phyloP scores from a whole-genome alignment of 768 basidiomycete species.

The Termitomyces eurrhizus region DNA sequence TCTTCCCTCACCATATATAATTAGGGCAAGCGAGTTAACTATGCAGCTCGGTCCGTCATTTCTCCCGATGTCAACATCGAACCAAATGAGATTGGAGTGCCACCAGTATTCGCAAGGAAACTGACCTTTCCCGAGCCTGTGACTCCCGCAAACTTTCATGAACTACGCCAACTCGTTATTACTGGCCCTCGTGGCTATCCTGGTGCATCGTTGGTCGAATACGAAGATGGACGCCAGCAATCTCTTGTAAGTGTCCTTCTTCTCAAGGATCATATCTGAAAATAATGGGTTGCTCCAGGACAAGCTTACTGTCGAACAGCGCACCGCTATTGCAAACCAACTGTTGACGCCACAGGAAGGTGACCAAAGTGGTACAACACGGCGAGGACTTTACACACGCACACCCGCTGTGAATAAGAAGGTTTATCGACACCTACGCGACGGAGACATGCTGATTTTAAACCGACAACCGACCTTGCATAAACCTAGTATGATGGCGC shows the following conservation, averaged over 20 bases:
- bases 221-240: conserved; percentile 88
- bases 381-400: conserved; percentile 65
- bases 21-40: conserved; percentile 98
- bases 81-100: conserved; percentile 96
- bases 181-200: conserved; percentile 87
- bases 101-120: conserved; percentile 95
- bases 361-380: conserved; percentile 40
- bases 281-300: conserved; percentile 47
- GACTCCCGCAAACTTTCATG: conserved; percentile 84
- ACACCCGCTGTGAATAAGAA: conserved; percentile 91
- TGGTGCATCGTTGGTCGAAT: conserved; percentile 92
- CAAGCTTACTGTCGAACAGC: conserved; percentile 80
- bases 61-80: conserved; percentile 99
- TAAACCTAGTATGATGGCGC: conserved; percentile 99
- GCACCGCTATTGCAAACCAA: conserved; percentile 94
- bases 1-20: neutral
- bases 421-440: conserved; percentile 90
- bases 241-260: conserved; percentile 54
- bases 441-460: conserved; percentile 93
- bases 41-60: conserved; percentile 99
- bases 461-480: conserved; percentile 98
- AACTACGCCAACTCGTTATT: conserved; percentile 86
- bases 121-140: conserved; percentile 98
- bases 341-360: conserved; percentile 89
- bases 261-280: neutral